These are phyloP conservation scores for Fusarium stilboides DNA, from an alignment of 2,329 filamentous ascomycete species.

Conservation along the genomic window DNA sequence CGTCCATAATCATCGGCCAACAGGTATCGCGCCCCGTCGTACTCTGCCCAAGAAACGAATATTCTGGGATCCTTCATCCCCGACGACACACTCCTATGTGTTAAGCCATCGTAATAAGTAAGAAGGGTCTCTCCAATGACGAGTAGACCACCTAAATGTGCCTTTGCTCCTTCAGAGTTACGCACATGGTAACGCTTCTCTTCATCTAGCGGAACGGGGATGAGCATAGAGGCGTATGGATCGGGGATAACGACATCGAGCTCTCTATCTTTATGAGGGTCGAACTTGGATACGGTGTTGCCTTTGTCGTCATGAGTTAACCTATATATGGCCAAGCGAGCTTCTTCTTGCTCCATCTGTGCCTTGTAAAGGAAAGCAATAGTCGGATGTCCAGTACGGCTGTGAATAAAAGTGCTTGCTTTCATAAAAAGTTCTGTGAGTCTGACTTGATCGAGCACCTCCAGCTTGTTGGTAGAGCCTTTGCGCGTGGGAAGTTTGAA, in stretches of 20 bases:
- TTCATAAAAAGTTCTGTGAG: conserved; percentile 74
- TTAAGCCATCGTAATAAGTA: conserved; percentile 86
- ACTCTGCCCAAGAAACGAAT: conserved; percentile 91
- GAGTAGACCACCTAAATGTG: conserved; percentile 78
- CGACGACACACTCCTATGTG: conserved; percentile 75
- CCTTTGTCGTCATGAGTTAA: conserved; percentile 72
- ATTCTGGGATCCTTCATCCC: conserved; percentile 81
- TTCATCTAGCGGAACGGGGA: conserved; percentile 72
- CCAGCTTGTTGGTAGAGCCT: conserved; percentile 60
- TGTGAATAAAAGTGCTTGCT: conserved; percentile 70
- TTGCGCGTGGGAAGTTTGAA: conserved; percentile 66
- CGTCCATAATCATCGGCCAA: conserved; percentile 92
- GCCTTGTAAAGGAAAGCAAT: conserved; percentile 73
- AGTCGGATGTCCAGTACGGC: conserved; percentile 70
- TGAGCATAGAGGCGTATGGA: conserved; percentile 71
- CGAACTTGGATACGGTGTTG: conserved; percentile 67
- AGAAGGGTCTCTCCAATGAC: conserved; percentile 86
- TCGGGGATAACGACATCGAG: conserved; percentile 69
- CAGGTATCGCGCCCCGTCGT: conserved; percentile 87
- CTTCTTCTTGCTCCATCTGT: conserved; percentile 66
- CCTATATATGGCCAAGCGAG: conserved; percentile 71
- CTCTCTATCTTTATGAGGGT: conserved; percentile 69
- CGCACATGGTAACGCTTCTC: conserved; percentile 74
- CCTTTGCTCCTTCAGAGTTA: conserved; percentile 66
- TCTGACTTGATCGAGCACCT: conserved; percentile 68